Evolutionary conservation across 257 asterid genomes (phyloP).

Genomic region (Perilla frutescens): DNA sequence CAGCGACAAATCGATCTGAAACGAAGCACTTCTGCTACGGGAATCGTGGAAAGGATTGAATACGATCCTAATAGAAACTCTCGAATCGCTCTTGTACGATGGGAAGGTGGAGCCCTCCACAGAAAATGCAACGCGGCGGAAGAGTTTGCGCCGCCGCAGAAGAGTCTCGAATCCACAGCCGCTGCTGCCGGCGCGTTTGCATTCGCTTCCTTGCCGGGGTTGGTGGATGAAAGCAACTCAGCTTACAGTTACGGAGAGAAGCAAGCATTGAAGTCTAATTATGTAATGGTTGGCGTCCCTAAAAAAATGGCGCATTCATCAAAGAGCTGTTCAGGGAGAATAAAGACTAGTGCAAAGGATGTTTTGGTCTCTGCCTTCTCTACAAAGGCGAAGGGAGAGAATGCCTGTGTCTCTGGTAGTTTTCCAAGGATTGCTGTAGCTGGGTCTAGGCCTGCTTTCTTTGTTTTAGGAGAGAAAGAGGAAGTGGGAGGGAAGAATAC

Average conservation of each 20-base stretch:
- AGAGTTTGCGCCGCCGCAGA: slow-evolving; percentile 24
- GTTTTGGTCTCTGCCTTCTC: slow-evolving; percentile 34
- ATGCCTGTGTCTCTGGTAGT: slow-evolving; percentile 27
- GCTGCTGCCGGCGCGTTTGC: slow-evolving; percentile 25
- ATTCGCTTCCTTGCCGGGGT: slow-evolving; percentile 31
- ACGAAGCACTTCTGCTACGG: slow-evolving; percentile 32
- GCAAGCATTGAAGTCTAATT: background rate
- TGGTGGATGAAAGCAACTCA: slow-evolving; percentile 9
- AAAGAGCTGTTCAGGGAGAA: background rate
- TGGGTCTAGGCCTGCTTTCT: slow-evolving; percentile 39
- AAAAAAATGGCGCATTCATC: background rate
- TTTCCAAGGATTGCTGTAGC: slow-evolving; percentile 51
- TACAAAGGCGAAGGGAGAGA: slow-evolving; percentile 32
- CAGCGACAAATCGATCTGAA: slow-evolving; percentile 34
- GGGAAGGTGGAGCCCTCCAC: slow-evolving; percentile 30
- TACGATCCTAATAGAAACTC: slow-evolving; percentile 31
- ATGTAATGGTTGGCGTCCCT: slow-evolving; percentile 2
- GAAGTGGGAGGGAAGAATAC: slow-evolving; percentile 12
- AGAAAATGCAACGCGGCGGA: slow-evolving; percentile 1
- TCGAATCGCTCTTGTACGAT: slow-evolving; percentile 35
- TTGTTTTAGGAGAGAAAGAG: slow-evolving; percentile 28
- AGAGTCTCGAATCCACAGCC: slow-evolving; percentile 23
- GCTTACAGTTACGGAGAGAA: background rate
- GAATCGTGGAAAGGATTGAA: slow-evolving; percentile 38
- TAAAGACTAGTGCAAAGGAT: slow-evolving; percentile 18